Conservation (phyloP, 768 basidiomycete species). For the Saitozyma podzolica region DNA sequence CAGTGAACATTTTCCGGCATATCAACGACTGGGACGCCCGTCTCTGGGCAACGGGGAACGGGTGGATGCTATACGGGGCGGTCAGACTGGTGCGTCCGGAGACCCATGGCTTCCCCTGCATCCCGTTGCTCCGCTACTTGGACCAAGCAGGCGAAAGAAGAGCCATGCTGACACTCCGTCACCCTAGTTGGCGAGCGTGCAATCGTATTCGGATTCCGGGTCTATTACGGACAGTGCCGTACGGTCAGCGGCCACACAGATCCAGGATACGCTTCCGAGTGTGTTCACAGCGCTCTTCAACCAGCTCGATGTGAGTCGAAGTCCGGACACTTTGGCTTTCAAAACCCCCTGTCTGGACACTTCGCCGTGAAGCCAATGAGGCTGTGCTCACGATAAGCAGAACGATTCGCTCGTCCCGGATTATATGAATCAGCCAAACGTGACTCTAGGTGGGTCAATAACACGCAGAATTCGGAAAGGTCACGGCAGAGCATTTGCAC, state of each 20-base stretch:
- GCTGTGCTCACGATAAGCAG: not conserved
- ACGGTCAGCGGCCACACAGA: not conserved
- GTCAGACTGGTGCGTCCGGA: conserved; percentile 16
- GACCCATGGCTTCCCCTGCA: not conserved
- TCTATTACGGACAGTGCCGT: no score
- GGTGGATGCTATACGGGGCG: conserved; percentile 25
- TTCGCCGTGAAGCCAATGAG: not conserved
- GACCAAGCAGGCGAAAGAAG: no score
- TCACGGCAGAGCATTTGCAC: not conserved
- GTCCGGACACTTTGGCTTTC: not conserved
- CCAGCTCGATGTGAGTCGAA: conserved; percentile 17
- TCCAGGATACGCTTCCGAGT: conserved; percentile 1
- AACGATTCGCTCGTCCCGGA: conserved; percentile 17
- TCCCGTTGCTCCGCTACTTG: no score
- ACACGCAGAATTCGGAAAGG: no score
- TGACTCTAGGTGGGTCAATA: not conserved
- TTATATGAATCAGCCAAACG: conserved; percentile 16
- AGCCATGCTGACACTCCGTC: no score
- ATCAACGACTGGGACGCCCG: conserved; percentile 16
- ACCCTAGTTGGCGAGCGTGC: no score
- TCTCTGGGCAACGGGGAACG: conserved; percentile 26
- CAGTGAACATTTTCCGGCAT: conserved; percentile 14
- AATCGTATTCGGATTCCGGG: no score
- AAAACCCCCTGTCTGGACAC: no score
- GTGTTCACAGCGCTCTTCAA: conserved; percentile 18